Base-by-base conservation (phyloP, 1,284 basidiomycete genomes). In the Cutaneotrichosporon cavernicola region DNA sequence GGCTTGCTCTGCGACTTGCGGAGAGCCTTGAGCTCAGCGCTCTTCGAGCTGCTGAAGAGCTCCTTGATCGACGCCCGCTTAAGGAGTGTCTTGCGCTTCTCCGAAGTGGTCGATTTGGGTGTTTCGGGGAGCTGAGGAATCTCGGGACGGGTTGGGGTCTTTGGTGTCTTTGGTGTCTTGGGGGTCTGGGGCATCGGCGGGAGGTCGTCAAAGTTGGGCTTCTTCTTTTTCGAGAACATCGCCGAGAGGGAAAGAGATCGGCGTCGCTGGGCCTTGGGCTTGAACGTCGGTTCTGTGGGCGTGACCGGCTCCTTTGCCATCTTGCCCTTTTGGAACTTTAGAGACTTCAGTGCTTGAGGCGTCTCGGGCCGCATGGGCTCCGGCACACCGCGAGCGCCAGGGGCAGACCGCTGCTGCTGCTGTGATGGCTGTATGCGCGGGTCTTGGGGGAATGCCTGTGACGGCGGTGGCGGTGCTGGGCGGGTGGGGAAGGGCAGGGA, bases 1-100 rank as follows among this genome's bases (percentile, higher is more conserved):
- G 66, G 66, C 57, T 68, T 68, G 64, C 64, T 65, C 62, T 65
- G 51, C 10, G 60, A 49, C 16, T 59, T 58, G 46, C 64, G 64
- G 16, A 68, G 50, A 6, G 36, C 26, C 62, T 62, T 68, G 61
- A 18, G 21, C 26, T 30, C n/a, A 6, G 46, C 13, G 21, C 18
- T 26, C 32, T 49, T 30, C 11, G 64, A 58, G 21, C 31, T 43
- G 30, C 56, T 52, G 30, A 68, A 68, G 14, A 68, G 30, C 57
- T 68, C 62, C 50, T 65, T 68, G 47, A 68, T 10, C 26, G 58
- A 60, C 8, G 36, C 38, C 36, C 58, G 58, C 50, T 53, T 50
- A 8, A 43, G 34, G 14, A 53, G 62, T n/a, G 60, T 65, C 49
- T 63, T 61, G 55, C 64, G 66, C 38, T 49, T 53, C 22, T 60